Evolutionary conservation across 495 filamentous ascomycete genomes (phyloP).

Genomic region (Cryomyces antarcticus): DNA sequence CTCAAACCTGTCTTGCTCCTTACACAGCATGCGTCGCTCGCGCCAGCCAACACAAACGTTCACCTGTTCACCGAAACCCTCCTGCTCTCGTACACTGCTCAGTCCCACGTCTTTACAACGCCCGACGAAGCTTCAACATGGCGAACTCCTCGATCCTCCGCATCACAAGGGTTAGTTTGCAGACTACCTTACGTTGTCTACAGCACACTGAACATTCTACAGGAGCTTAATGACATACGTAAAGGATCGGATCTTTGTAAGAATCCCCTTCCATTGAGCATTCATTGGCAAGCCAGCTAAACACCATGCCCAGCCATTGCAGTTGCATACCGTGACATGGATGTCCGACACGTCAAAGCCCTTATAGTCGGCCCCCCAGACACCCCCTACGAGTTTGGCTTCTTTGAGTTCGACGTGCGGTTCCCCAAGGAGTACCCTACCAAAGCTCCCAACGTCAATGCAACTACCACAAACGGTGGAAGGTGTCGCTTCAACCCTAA

Average conservation of each 20-base stretch:
- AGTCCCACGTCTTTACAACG: too few species aligned
- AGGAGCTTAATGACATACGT: conserved; percentile 74
- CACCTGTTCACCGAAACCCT: too few species aligned
- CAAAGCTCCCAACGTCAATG: conserved; percentile 54
- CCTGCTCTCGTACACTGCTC: too few species aligned
- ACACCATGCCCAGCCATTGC: conserved; percentile 41
- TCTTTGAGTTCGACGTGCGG: conserved; percentile 68
- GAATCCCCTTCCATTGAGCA: conserved; percentile 7
- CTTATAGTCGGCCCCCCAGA: conserved; percentile 85
- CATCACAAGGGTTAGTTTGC: conserved; percentile 48
- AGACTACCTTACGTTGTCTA: conserved; percentile 2
- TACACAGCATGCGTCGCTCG: too few species aligned
- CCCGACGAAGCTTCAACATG: conserved; percentile 23
- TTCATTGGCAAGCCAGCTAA: background rate
- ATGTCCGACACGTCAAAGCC: conserved; percentile 75
- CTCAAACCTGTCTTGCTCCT: too few species aligned
- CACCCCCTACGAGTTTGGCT: conserved; percentile 91
- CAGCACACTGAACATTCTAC: conserved; percentile 12
- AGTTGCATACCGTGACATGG: conserved; percentile 64
- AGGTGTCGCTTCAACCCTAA: conserved; percentile 88
- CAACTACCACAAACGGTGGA: conserved; percentile 72
- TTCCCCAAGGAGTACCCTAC: conserved; percentile 71
- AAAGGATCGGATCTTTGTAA: conserved; percentile 64
- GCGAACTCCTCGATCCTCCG: conserved; percentile 71
- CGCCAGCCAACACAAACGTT: too few species aligned